These are phyloP conservation scores for Manihot esculenta DNA, from an alignment of 441 rosid species.

Conservation along the genomic window DNA sequence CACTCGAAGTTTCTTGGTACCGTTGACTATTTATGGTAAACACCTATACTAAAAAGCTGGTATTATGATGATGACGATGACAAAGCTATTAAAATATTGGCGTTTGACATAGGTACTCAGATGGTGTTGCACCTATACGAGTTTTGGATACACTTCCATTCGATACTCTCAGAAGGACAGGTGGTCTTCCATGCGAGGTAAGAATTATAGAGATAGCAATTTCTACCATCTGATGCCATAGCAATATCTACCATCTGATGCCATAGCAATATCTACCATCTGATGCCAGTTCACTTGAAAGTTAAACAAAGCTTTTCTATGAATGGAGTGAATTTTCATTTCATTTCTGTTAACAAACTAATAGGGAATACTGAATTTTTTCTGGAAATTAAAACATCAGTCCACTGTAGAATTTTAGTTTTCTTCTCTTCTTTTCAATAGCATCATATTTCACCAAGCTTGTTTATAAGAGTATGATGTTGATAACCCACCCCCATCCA, in stretches of 20 bases:
- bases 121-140: slow-evolving; percentile 53
- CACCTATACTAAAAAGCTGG: neutral
- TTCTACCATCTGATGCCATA: too few relatives aligned
- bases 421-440: too few relatives aligned
- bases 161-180: slow-evolving; percentile 51
- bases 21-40: slow-evolving; percentile 81
- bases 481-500: too few relatives aligned
- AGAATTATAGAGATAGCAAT: neutral
- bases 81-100: neutral
- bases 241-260: neutral
- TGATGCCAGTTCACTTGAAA: neutral
- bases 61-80: neutral
- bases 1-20: slow-evolving; percentile 81
- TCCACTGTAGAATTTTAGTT: too few relatives aligned
- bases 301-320: neutral
- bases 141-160: slow-evolving; percentile 75
- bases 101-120: slow-evolving; percentile 54
- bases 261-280: neutral
- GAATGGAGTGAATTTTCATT: too few relatives aligned
- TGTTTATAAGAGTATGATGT: too few relatives aligned
- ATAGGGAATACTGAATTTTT: too few relatives aligned
- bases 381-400: too few relatives aligned
- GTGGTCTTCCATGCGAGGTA: slow-evolving; percentile 41
- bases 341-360: too few relatives aligned
- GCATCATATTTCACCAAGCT: too few relatives aligned